A percentile compares a stretch with the other conserved stretches of the same genome.
Evolutionary conservation across 441 rosid species (phyloP).

Genomic region (Aleurites moluccanus): DNA sequence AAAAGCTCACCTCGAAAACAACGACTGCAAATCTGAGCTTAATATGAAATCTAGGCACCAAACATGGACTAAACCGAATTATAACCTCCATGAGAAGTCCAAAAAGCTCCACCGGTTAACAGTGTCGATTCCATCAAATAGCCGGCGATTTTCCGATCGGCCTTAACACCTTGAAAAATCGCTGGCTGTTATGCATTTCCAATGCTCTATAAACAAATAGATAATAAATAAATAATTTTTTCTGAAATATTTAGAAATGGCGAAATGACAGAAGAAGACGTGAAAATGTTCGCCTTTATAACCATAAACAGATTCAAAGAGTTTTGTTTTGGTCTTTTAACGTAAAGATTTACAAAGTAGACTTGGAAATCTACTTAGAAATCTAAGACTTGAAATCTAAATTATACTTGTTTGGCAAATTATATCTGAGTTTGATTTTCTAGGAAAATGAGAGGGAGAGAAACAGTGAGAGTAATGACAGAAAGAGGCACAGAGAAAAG

Average conservation of each 20-base stretch:
- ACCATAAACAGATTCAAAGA: neutral
- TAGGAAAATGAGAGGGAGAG: neutral
- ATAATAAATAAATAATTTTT: neutral
- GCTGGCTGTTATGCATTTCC: slow-evolving; percentile 49
- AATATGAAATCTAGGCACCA: slow-evolving; percentile 29
- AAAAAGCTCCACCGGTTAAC: slow-evolving; percentile 30
- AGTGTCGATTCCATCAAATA: slow-evolving; percentile 67
- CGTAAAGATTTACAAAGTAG: neutral
- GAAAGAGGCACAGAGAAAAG: neutral
- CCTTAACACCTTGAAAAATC: slow-evolving; percentile 31
- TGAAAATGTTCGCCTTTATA: too few relatives aligned
- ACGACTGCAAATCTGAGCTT: slow-evolving; percentile 55
- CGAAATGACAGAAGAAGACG: neutral
- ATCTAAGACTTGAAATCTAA: slow-evolving; percentile 25
- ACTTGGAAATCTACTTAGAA: too few relatives aligned
- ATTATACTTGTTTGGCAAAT: too few relatives aligned
- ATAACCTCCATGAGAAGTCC: slow-evolving; percentile 70
- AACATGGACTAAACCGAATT: slow-evolving; percentile 38
- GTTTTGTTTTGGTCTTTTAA: neutral
- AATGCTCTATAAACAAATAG: neutral
- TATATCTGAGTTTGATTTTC: neutral
- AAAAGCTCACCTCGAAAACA: slow-evolving; percentile 53
- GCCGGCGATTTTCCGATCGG: slow-evolving; percentile 45
- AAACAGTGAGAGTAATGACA: slow-evolving; percentile 39
- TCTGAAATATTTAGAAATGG: too few relatives aligned